Conservation (phyloP, 192 early-diverging fungal species). For the Coemansia sp. region DNA sequence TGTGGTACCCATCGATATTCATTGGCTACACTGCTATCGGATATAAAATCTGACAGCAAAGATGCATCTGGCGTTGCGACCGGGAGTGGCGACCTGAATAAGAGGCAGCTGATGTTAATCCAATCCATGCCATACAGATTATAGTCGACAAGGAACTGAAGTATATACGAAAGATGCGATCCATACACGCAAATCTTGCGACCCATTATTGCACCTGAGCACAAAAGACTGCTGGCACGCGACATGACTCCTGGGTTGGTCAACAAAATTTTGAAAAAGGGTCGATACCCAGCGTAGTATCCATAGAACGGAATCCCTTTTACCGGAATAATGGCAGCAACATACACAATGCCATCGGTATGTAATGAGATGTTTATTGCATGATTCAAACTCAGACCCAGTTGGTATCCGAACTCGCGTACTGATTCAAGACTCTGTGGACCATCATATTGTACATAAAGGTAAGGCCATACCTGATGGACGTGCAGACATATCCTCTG, state of each 20-base stretch:
- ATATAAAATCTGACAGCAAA: neutral
- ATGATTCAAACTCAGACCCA: conserved; percentile 63
- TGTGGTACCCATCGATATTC: conserved; percentile 29
- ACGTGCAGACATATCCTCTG: conserved; percentile 82
- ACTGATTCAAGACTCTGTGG: conserved; percentile 12
- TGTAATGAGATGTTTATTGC: conserved; percentile 56
- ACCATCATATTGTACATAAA: conserved; percentile 69
- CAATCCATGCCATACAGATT: conserved; percentile 87
- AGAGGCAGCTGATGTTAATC: conserved; percentile 55
- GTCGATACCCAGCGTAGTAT: conserved; percentile 63
- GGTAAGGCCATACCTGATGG: conserved; percentile 79
- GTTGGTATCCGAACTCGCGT: conserved; percentile 26
- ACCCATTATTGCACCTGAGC: conserved; percentile 71
- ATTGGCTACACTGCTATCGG: conserved; percentile 10
- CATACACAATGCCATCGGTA: conserved; percentile 21
- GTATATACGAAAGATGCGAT: conserved; percentile 74
- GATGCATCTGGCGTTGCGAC: neutral
- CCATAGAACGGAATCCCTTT: conserved; percentile 90
- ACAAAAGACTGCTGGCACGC: conserved; percentile 64
- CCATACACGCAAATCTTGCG: conserved; percentile 70
- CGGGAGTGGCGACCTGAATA: conserved; percentile 40
- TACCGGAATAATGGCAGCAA: conserved; percentile 69
- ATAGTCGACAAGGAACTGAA: conserved; percentile 87
- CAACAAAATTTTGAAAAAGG: conserved; percentile 76
- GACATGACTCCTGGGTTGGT: conserved; percentile 59